Evolutionary conservation across 164 flowering plant species (phyloP), one percentile per base, ranked within the genome.

Genomic region (Amborella trichopoda): DNA sequence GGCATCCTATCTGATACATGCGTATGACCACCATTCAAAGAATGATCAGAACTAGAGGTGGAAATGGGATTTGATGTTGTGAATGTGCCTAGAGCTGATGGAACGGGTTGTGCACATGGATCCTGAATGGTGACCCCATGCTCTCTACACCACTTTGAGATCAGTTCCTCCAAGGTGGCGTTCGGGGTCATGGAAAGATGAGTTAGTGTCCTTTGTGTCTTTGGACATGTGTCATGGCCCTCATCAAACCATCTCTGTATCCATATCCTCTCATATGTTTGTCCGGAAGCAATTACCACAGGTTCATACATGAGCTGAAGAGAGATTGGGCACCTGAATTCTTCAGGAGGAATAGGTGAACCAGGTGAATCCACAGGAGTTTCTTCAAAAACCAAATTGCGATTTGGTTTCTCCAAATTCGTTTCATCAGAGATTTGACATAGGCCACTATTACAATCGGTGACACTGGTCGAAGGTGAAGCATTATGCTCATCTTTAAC

Each of bases 171-270:
- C 63, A 82, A 43, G 69, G 41, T 37, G 44, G 56, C 37, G 54
- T 89, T 81, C 24, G 91, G 75, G 22, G 64, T 72, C 23, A 21
- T 67, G 27, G 77, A 73, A 26, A 59, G 48, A 61, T 79, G 49
- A 1, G 62, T 18, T 30, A 84, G 53, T 48, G 66, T 74, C 61
- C 26, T 56, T 41, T 64, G 53, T 19, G 89, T 81, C 63, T 65
- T 73, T 41, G 97, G 97, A 55, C 97, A 89, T n/a, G 65, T 67
- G 47, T 63, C 66, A 55, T 89, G 58, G 47, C 93, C 97, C 50
- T 84, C 87, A 46, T 64, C 68, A 52, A 89, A 70, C 97, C 97
- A 89, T 58, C 67, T 84, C 58, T 80, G 73, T 43, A 84, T 84
- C 78, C 75, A 78, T 28, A 60, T 38, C 68, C 87, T 78, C 52